Conservation (phyloP, 805 yeast species). For the Kuraishia piskuri region DNA sequence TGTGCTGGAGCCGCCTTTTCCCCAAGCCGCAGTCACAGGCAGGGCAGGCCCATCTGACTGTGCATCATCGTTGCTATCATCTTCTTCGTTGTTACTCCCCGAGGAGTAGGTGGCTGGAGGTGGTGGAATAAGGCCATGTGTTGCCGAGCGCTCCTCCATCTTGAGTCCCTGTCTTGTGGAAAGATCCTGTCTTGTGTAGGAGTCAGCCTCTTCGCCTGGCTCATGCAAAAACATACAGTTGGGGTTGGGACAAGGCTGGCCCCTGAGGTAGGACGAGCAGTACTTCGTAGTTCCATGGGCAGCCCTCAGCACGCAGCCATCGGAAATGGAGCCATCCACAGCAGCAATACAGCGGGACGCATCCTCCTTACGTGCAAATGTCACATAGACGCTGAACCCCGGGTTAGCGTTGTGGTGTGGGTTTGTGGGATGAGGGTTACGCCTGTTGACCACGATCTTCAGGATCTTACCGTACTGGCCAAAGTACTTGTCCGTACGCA, state of each 20-base stretch:
- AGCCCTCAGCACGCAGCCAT: constrained; percentile 83
- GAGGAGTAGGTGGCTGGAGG: constrained; percentile 15
- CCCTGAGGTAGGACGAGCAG: constrained; percentile 92
- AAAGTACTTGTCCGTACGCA: constrained; percentile 87
- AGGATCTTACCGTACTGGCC: constrained; percentile 97
- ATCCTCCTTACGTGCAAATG: constrained; percentile 88
- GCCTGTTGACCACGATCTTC: constrained; percentile 86
- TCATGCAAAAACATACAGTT: constrained; percentile 98
- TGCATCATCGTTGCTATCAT: constrained; percentile 9
- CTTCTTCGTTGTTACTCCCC: constrained; percentile 7
- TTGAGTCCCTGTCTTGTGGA: constrained; percentile 66
- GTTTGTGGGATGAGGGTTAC: constrained; percentile 37
- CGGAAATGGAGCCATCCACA: constrained; percentile 87
- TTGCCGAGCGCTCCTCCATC: constrained; percentile 30
- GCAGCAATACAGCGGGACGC: constrained; percentile 91
- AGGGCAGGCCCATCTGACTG: constrained; percentile 24
- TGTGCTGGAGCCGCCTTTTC: constrained; percentile 20
- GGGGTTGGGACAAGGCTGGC: constrained; percentile 96
- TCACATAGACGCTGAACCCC: constrained; percentile 92
- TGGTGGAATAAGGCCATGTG: constrained; percentile 25
- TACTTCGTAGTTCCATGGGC: constrained; percentile 98
- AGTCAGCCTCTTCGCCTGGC: constrained; percentile 99
- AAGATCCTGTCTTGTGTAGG: constrained; percentile 83
- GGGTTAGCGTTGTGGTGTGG: constrained; percentile 40
- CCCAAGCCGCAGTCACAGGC: constrained; percentile 72